A percentile compares a stretch with the other conserved stretches of the same genome.
Evolutionary conservation across 305 asterid genomes (phyloP).

Genomic region (Fraxinus angustifolia): DNA sequence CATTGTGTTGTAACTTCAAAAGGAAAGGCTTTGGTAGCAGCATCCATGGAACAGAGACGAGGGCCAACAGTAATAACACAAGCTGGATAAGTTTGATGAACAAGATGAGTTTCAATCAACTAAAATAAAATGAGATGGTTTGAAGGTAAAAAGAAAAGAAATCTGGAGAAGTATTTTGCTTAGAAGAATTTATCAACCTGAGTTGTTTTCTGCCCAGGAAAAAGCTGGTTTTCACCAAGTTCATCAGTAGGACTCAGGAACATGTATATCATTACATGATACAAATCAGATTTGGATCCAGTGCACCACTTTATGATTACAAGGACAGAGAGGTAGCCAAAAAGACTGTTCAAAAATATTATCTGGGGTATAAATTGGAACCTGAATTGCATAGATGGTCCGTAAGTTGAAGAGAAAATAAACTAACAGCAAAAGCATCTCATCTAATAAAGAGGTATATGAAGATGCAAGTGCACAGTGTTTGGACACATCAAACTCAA

Average conservation of each 20-base stretch:
- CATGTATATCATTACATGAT: conserved; percentile 97
- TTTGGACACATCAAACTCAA: background rate
- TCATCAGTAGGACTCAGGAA: conserved; percentile 77
- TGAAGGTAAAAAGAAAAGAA: conserved; percentile 4
- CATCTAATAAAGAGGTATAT: conserved; percentile 8
- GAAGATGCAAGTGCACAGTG: background rate
- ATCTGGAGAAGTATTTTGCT: background rate
- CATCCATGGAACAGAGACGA: conserved; percentile 93
- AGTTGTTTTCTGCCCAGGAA: conserved; percentile 62
- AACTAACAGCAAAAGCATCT: background rate
- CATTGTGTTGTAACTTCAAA: conserved; percentile 67
- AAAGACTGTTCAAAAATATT: conserved; percentile 75
- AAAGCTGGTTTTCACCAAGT: conserved; percentile 70
- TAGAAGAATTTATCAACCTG: conserved; percentile 42
- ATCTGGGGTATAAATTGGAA: conserved; percentile 84
- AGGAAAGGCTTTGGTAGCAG: conserved; percentile 89
- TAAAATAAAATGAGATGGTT: background rate
- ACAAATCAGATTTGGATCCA: conserved; percentile 86
- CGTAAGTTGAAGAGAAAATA: conserved; percentile 18
- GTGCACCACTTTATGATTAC: conserved; percentile 81
- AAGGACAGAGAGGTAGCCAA: conserved; percentile 81
- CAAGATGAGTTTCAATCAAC: conserved; percentile 17
- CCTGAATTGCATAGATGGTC: conserved; percentile 50
- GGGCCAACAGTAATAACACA: conserved; percentile 57
- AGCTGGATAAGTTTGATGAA: conserved; percentile 45